Evolutionary conservation across 1,284 basidiomycete species (phyloP).

Genomic region (Ganoderma leucocontextum): DNA sequence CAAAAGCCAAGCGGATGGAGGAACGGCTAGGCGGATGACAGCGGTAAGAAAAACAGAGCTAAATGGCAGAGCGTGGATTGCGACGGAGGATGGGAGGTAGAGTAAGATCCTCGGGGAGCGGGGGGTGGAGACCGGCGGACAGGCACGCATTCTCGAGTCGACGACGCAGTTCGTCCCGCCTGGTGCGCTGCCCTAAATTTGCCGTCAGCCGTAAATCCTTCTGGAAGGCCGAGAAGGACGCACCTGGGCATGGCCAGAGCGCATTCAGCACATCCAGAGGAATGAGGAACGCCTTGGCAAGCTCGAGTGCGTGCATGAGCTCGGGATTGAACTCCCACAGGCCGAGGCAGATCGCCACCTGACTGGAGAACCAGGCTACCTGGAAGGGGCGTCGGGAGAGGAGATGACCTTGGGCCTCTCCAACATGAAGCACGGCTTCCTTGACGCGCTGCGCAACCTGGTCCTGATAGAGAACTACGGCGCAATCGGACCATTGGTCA

Average conservation of each 20-base stretch:
- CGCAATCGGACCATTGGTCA: constrained; percentile 1
- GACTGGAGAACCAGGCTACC: constrained; percentile 66
- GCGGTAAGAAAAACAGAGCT: constrained; percentile 5
- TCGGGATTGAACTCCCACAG: constrained; percentile 71
- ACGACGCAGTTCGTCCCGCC: constrained; percentile 41
- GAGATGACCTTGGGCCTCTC: constrained; percentile 56
- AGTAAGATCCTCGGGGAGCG: constrained; percentile 37
- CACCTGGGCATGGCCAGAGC: constrained; percentile 76
- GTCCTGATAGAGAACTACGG: constrained; percentile 67
- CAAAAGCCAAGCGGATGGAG: constrained; percentile 6
- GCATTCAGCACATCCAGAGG: constrained; percentile 71
- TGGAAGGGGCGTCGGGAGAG: constrained; percentile 73
- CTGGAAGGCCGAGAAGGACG: constrained; percentile 10
- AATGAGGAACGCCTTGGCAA: constrained; percentile 69
- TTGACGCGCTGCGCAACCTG: constrained; percentile 65
- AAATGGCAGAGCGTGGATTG: constrained; percentile 13
- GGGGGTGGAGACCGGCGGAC: constrained; percentile 34
- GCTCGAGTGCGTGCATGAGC: constrained; percentile 65
- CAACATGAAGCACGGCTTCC: constrained; percentile 55
- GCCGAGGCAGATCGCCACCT: constrained; percentile 60
- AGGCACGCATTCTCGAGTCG: constrained; percentile 39
- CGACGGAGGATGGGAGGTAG: constrained; percentile 40
- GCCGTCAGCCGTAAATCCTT: constrained; percentile 7
- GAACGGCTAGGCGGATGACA: constrained; percentile 11
- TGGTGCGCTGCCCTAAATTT: constrained; percentile 36